Base-by-base conservation (phyloP, 805 yeast species). In the Priceomyces castillae region DNA sequence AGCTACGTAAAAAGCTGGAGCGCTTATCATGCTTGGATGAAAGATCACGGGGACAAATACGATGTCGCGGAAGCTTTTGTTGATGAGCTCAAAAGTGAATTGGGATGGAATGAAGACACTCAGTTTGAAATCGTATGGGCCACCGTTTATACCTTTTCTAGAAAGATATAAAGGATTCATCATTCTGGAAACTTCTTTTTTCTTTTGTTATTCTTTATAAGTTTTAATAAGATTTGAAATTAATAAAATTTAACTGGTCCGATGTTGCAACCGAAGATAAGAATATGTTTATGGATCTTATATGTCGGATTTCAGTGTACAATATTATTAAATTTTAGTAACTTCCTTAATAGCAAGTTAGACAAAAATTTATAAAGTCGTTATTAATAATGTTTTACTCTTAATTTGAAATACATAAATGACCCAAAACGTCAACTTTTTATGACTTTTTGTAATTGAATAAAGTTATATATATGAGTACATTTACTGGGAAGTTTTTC, bases 81-180 rank as follows among this genome's bases (percentile, higher is more conserved):
- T 30, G 64, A 67, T 7, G 77, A 72, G 42, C 57, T 82, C 48
- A 65, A 67, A 39, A 53, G 50, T 11, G 56, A 53, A 12, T 64
- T 76, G 43, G 76, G 76, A 3, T 76, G 86, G 77, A 58, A 60
- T 11, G 69, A 67, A 16, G 65, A 64, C n/a, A 64, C 69, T 0
- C 61, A 61, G 20, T 48, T 78, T 17, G 67, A 67, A n/a, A 65
- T 76, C 11, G 71, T 74, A 16, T 81, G 82, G 78, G 77, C 76
- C 2, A 78, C 87, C 0, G 74, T 77, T 28, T 79, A 77, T 53
- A 69, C 73, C 3, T 68, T 80, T 53, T 78, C 81, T 2, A 56
- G 61, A 33, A 65, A 57, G 40, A 50, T 19, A 17, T 38, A 39
- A 15, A 42, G 22, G 9, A n/a, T 20, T 34, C 25, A 4, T n/a